phyloP scores from a whole-genome alignment of 768 basidiomycete genomes.

The Boletus bicolor region DNA sequence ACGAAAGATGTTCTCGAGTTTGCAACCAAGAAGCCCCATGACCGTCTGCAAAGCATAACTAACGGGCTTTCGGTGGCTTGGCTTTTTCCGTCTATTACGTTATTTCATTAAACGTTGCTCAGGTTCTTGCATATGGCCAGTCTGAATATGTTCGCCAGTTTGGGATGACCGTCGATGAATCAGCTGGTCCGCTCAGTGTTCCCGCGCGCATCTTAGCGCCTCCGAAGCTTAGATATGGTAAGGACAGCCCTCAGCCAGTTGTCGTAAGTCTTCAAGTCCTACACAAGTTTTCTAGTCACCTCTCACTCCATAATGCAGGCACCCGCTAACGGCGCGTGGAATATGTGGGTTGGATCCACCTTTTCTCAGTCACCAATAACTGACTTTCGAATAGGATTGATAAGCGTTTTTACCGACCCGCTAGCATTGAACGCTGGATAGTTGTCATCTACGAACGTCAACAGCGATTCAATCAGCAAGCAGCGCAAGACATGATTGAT shows the following conservation, averaged over 20 bases:
- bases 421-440: slow-evolving; percentile 53
- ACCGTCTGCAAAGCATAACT: slow-evolving; percentile 53
- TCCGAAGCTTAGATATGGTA: slow-evolving; percentile 66
- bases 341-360: slow-evolving; percentile 48
- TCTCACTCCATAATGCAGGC: slow-evolving; percentile 34
- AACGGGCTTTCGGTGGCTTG: slow-evolving; percentile 49
- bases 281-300: neutral
- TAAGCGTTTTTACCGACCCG: slow-evolving; percentile 63
- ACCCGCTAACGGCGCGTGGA: slow-evolving; percentile 73
- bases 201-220: slow-evolving; percentile 61
- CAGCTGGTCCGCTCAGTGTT: slow-evolving; percentile 51
- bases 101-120: neutral
- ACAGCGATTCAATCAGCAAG: slow-evolving; percentile 49
- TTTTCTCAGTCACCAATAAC: neutral
- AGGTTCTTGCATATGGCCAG: slow-evolving; percentile 68
- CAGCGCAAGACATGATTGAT: slow-evolving; percentile 51
- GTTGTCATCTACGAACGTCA: slow-evolving; percentile 66
- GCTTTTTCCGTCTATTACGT: neutral
- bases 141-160: slow-evolving; percentile 75
- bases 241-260: slow-evolving; percentile 49
- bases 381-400: slow-evolving; percentile 50
- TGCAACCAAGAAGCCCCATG: slow-evolving; percentile 58
- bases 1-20: slow-evolving; percentile 62
- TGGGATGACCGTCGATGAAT: slow-evolving; percentile 58
- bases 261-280: slow-evolving; percentile 42